These are phyloP conservation scores for Adenanthera pavonina DNA, from an alignment of 306 rosid genomes.

Conservation along the genomic window DNA sequence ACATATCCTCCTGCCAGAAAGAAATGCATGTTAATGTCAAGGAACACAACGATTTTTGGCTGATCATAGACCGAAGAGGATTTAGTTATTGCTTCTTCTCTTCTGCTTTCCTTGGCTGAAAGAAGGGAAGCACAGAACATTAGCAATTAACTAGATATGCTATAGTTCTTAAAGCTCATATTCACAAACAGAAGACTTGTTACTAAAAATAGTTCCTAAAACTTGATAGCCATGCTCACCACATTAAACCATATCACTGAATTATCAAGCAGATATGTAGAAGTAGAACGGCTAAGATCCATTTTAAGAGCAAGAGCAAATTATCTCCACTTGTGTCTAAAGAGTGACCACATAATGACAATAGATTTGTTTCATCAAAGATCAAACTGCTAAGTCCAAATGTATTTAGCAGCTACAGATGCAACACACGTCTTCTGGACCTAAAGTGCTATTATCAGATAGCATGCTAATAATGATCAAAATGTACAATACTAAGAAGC, in stretches of 20 bases:
- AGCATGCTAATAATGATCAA: background rate
- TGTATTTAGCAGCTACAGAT: background rate
- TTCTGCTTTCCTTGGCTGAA: slow-evolving; percentile 94
- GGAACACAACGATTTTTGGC: slow-evolving; percentile 23
- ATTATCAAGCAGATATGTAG: background rate
- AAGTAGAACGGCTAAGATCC: background rate
- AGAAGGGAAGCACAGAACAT: slow-evolving; percentile 36
- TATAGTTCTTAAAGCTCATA: background rate
- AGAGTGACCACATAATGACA: background rate
- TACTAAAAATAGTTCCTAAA: slow-evolving; percentile 3
- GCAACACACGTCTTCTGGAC: background rate
- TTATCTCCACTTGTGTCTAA: background rate
- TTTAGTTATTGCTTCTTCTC: slow-evolving; percentile 70
- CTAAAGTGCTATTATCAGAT: background rate
- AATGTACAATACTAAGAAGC: background rate
- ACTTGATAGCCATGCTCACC: background rate
- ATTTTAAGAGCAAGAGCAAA: background rate
- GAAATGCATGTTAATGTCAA: slow-evolving; percentile 24
- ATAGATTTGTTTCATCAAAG: background rate
- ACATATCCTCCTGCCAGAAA: slow-evolving; percentile 21
- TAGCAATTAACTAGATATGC: slow-evolving; percentile 10
- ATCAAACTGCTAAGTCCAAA: background rate
- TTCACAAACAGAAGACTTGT: background rate
- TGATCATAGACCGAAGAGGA: slow-evolving; percentile 9
- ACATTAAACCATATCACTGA: background rate